These are phyloP conservation scores for Phylloporus sp. DNA, from an alignment of 768 basidiomycete genomes.

Conservation along the genomic window DNA sequence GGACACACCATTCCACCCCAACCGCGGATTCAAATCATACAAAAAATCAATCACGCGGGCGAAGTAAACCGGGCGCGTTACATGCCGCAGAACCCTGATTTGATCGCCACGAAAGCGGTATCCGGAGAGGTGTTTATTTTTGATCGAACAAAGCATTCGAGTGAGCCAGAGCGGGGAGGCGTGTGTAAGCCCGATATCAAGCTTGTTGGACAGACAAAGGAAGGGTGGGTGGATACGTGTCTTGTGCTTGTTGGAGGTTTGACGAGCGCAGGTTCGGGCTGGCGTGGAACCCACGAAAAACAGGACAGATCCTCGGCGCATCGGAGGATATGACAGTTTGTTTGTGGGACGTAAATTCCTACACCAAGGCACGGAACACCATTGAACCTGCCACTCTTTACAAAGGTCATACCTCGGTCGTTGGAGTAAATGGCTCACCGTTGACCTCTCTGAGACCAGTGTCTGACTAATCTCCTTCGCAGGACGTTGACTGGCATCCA, in stretches of 20 bases:
- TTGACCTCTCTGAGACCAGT: not conserved
- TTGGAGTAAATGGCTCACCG: slow-evolving; percentile 59
- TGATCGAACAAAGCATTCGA: slow-evolving; percentile 95
- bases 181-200: slow-evolving; percentile 87
- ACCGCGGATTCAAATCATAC: slow-evolving; percentile 83
- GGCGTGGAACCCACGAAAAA: slow-evolving; percentile 83
- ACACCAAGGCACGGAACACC: slow-evolving; percentile 67
- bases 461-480: slow-evolving; percentile 1
- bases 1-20: slow-evolving; percentile 81
- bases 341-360: slow-evolving; percentile 93
- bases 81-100: slow-evolving; percentile 98
- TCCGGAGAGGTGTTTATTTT: slow-evolving; percentile 92
- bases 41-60: slow-evolving; percentile 90
- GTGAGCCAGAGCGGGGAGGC: slow-evolving; percentile 82
- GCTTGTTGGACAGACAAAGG: slow-evolving; percentile 83
- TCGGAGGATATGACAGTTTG: slow-evolving; percentile 96
- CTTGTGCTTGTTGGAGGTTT: not conserved
- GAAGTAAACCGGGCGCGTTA: slow-evolving; percentile 98
- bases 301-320: slow-evolving; percentile 83
- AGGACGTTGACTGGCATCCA: slow-evolving; percentile 98
- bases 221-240: slow-evolving; percentile 61
- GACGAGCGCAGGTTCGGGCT: slow-evolving; percentile 74
- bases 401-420: slow-evolving; percentile 85
- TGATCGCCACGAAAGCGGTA: slow-evolving; percentile 93
- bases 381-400: slow-evolving; percentile 85